Percentiles rank a stretch among this genome's conserved stretches.
phyloP scores from a whole-genome alignment of 2,329 filamentous ascomycete genomes.

The Magnaporthiopsis rhizophila region DNA sequence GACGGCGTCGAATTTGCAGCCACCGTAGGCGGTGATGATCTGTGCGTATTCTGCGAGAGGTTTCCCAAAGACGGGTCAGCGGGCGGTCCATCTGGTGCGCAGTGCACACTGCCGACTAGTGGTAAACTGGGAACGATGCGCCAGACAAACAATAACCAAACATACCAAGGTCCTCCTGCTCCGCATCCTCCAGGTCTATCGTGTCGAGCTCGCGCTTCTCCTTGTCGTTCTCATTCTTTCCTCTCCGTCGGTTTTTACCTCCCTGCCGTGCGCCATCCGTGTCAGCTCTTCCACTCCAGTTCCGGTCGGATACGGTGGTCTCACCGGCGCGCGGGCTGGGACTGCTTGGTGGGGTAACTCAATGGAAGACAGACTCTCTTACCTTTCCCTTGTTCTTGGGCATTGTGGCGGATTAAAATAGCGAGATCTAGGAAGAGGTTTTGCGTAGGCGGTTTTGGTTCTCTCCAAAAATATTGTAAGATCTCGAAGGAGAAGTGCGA shows the following conservation, averaged over 20 bases:
- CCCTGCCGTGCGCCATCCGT: constrained; percentile 47
- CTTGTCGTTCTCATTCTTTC: constrained; percentile 99
- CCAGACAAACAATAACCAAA: constrained; percentile 4
- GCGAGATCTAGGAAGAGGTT: neutral
- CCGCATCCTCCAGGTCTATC: constrained; percentile 3
- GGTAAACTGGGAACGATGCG: neutral
- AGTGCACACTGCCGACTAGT: neutral
- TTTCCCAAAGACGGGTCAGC: constrained; percentile 2
- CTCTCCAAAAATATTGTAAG: too few relatives aligned
- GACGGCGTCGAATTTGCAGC: constrained; percentile 61
- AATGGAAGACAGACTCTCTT: constrained; percentile 9
- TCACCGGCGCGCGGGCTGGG: neutral
- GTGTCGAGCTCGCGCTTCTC: constrained; percentile 81
- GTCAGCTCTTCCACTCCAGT: neutral
- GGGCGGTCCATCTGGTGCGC: neutral
- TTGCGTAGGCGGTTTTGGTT: neutral
- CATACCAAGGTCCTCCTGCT: constrained; percentile 63
- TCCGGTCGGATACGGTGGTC: neutral
- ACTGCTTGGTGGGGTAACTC: neutral
- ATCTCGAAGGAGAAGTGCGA: neutral
- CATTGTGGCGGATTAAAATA: constrained; percentile 47
- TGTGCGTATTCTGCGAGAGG: constrained; percentile 31
- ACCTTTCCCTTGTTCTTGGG: constrained; percentile 99
- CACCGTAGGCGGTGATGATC: constrained; percentile 72
- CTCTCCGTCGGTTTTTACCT: constrained; percentile 96